A percentile compares a stretch with the other conserved stretches of the same genome.
These are phyloP conservation scores for Fonsecaea erecta DNA, from an alignment of 2,329 filamentous ascomycete species.

Conservation along the genomic window DNA sequence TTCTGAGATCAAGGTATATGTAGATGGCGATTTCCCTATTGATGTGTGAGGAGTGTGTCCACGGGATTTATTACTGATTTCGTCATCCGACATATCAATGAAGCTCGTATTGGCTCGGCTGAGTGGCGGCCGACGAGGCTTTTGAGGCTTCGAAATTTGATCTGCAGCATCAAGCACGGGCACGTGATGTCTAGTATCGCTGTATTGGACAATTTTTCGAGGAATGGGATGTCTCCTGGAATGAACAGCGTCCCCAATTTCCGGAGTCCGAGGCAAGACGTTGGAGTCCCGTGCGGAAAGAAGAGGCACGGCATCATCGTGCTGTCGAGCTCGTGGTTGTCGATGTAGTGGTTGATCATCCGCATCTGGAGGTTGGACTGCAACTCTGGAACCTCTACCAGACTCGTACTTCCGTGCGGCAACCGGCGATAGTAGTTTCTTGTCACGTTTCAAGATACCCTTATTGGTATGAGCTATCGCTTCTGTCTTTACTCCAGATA, in stretches of 20 bases:
- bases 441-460: not conserved
- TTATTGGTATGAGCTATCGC: not conserved
- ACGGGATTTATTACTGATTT: not conserved
- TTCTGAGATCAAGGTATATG: not conserved
- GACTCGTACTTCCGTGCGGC: constrained; percentile 5
- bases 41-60: not conserved
- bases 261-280: not conserved
- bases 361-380: not conserved
- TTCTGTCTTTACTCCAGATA: not conserved
- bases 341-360: not conserved
- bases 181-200: not conserved
- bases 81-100: constrained; percentile 25
- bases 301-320: constrained; percentile 10
- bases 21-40: not conserved
- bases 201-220: not conserved
- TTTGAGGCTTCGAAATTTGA: not conserved
- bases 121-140: not conserved
- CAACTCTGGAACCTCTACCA: not conserved
- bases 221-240: not conserved
- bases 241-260: not conserved
- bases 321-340: not conserved
- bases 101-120: constrained; percentile 16
- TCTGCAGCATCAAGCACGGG: not conserved
- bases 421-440: not conserved
- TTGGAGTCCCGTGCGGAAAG: constrained; percentile 24